Conservation (phyloP, 768 basidiomycete species). For the Chlorophyllum brunneum region DNA sequence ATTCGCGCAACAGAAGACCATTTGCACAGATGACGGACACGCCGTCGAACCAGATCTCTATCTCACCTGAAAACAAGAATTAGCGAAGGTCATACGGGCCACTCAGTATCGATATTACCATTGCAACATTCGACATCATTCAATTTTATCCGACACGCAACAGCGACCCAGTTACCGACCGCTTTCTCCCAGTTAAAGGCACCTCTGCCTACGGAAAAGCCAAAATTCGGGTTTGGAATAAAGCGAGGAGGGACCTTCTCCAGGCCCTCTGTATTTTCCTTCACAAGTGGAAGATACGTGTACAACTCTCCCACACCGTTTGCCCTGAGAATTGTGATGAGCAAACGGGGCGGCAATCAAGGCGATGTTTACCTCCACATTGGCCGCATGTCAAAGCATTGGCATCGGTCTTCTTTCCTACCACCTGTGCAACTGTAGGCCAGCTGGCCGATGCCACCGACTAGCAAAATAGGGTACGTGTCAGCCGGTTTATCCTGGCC, state of each 20-base stretch:
- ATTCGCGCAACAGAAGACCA: constrained; percentile 44
- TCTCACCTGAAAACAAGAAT: constrained; percentile 42
- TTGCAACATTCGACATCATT: constrained; percentile 59
- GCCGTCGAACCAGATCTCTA: constrained; percentile 65
- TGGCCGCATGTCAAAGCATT: constrained; percentile 64
- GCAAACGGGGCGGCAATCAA: no score
- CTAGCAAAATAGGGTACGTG: constrained; percentile 23
- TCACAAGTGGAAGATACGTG: constrained; percentile 57
- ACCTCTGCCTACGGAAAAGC: constrained; percentile 64
- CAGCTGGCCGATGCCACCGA: constrained; percentile 51
- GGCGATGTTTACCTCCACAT: constrained; percentile 93
- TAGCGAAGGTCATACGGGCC: neutral
- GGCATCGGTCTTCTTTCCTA: constrained; percentile 53
- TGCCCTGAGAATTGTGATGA: constrained; percentile 28
- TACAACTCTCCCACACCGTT: constrained; percentile 62
- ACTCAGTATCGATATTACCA: constrained; percentile 35
- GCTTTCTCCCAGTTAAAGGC: constrained; percentile 53
- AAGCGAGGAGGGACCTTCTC: constrained; percentile 46
- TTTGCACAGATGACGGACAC: constrained; percentile 45
- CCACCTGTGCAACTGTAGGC: constrained; percentile 72
- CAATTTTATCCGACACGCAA: constrained; percentile 66
- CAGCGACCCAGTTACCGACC: constrained; percentile 51
- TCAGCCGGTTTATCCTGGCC: neutral
- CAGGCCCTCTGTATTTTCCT: constrained; percentile 38
- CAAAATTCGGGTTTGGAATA: constrained; percentile 52